phyloP scores from a whole-genome alignment of 2,329 filamentous ascomycete genomes.

The Byssoonygena ceratinophila region DNA sequence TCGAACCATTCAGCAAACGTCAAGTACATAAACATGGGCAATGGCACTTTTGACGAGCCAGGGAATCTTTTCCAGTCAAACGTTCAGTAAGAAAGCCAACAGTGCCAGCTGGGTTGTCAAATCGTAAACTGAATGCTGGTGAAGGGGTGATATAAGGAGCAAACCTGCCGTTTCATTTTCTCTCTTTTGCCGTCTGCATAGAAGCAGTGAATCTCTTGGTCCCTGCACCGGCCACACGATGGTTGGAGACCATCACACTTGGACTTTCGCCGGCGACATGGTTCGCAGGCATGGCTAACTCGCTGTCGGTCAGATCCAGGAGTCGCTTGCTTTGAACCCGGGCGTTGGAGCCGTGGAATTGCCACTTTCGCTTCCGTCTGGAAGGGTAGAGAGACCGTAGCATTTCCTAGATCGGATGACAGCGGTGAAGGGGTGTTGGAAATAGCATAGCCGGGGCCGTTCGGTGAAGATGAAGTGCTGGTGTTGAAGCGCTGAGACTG shows the following conservation, averaged over 20 bases:
- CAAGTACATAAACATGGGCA: background rate
- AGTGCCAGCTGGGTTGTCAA: background rate
- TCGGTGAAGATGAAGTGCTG: slow-evolving; percentile 2
- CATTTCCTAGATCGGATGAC: slow-evolving; percentile 9
- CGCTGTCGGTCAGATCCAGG: slow-evolving; percentile 15
- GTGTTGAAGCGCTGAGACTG: slow-evolving; percentile 11
- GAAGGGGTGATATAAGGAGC: slow-evolving; percentile 9
- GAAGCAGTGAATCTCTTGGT: slow-evolving; percentile 22
- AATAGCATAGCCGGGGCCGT: background rate
- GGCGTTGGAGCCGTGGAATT: slow-evolving; percentile 18
- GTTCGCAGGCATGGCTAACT: slow-evolving; percentile 26
- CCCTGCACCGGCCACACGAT: slow-evolving; percentile 26
- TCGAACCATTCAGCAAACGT: slow-evolving; percentile 4
- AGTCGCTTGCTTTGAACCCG: slow-evolving; percentile 6
- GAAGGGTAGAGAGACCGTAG: background rate
- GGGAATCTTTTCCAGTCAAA: background rate
- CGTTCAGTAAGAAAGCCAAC: background rate
- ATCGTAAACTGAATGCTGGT: background rate
- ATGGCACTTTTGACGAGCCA: background rate
- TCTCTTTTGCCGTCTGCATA: slow-evolving; percentile 30
- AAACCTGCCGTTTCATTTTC: slow-evolving; percentile 23
- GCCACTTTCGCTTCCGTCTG: slow-evolving; percentile 16
- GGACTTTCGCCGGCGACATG: slow-evolving; percentile 29
- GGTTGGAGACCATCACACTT: slow-evolving; percentile 30
- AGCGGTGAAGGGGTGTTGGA: slow-evolving; percentile 3